Evolutionary conservation across 306 rosid species (phyloP).

Genomic region (Crotalaria pallida): DNA sequence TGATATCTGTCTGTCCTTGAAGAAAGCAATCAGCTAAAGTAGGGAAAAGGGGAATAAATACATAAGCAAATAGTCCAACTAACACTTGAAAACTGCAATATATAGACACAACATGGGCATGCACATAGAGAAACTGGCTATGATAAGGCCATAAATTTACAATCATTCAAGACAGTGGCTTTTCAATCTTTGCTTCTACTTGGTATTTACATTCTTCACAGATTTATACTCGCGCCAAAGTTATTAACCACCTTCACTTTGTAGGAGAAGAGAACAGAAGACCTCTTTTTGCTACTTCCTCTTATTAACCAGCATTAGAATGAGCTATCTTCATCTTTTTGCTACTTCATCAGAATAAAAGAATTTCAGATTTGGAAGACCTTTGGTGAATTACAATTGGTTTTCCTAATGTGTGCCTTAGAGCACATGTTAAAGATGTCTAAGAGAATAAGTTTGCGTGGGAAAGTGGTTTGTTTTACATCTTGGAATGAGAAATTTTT

Average conservation of each 20-base stretch:
- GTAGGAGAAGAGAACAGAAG: no score
- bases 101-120: background rate
- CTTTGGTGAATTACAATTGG: background rate
- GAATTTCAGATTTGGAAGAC: background rate
- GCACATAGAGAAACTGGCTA: background rate
- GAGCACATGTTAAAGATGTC: no score
- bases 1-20: slow-evolving; percentile 70
- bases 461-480: no score
- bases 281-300: no score
- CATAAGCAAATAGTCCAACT: slow-evolving; percentile 20
- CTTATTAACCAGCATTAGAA: no score
- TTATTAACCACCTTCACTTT: background rate
- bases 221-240: no score
- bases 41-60: slow-evolving; percentile 8
- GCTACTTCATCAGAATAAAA: background rate
- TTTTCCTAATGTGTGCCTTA: no score
- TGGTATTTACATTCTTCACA: no score
- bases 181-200: background rate
- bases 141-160: background rate
- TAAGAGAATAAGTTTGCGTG: no score
- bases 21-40: slow-evolving; percentile 62
- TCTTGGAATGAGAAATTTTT: no score
- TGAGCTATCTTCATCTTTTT: no score
- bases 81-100: slow-evolving; percentile 6
- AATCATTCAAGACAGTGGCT: background rate